Base-by-base conservation (phyloP, 2,329 filamentous ascomycete species). In the Hypoxylon sp. region DNA sequence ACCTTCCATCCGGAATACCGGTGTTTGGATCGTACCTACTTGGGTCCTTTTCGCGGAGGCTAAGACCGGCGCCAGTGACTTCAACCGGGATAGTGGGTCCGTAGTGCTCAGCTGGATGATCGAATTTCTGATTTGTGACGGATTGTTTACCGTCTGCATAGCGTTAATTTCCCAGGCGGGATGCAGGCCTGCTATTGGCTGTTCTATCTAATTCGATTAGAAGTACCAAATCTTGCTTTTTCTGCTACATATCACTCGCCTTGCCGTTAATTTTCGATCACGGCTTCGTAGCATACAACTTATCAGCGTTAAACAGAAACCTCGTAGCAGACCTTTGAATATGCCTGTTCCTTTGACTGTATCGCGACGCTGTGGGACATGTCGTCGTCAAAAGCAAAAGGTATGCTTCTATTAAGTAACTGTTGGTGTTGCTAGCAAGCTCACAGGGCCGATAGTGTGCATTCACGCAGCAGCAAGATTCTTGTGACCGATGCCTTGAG, bases 401-500 rank as follows among this genome's bases (percentile, higher is more conserved):
- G 56, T 51, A 51, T n/a, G 14, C 23, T 4, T 34, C 11, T 34
- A 48, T 32, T 34, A 21, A 21, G 14, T 17, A 14, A 9, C 11
- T 36, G 6, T 3, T n/a, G n/a, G 21, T 50, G 5, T 30, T 50
- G 7, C 5, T 21, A 30, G 21, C 5, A 59, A 4, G 17, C 55
- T 64, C 14, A 64, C 32, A n/a, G 4, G 30, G 9, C 45, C 11
- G 11, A 49, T 21, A 68, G 66, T 68, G 66, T 32, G 30, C 23
- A 43, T 68, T 59, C 46, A 45, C 48, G 14, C 45, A 25, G 4
- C 41, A 49, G 28, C 17, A 38, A 28, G 45, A 60, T 14, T 28
- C n/a, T 3, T 68, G 66, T 36, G 62, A 65, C 14, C 41, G 48
- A 21, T 68, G 66, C 43, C 6, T 63, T 45, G 51, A 57, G 14